phyloP scores from a whole-genome alignment of 495 filamentous ascomycete species.

The Pseudotulostoma volvatum region DNA sequence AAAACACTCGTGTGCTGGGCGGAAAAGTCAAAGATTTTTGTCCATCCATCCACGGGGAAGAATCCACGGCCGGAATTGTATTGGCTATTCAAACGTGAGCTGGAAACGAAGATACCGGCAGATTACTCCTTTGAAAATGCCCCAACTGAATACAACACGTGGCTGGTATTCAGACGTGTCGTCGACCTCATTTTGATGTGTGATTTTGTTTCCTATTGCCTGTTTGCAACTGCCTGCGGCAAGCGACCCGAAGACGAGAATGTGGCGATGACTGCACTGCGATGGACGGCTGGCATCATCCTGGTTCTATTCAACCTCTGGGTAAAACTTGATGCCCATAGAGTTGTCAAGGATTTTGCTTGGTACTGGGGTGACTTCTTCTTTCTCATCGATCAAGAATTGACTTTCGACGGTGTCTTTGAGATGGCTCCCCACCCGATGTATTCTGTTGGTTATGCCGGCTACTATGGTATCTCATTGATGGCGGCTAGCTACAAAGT shows the following conservation, averaged over 20 bases:
- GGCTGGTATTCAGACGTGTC: constrained; percentile 86
- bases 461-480: constrained; percentile 97
- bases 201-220: constrained; percentile 90
- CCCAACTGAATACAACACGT: constrained; percentile 96
- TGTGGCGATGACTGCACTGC: constrained; percentile 44
- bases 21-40: constrained; percentile 68
- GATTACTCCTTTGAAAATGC: constrained; percentile 90
- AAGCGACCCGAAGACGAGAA: constrained; percentile 55
- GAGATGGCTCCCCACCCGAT: constrained; percentile 99
- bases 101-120: constrained; percentile 83
- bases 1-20: constrained; percentile 79
- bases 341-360: constrained; percentile 98
- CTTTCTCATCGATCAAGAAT: constrained; percentile 91
- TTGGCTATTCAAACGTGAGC: constrained; percentile 64
- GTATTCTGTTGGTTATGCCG: constrained; percentile 97
- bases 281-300: constrained; percentile 67
- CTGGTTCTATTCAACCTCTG: constrained; percentile 93
- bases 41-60: constrained; percentile 58
- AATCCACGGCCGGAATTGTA: constrained; percentile 72
- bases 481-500: constrained; percentile 97
- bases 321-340: constrained; percentile 95
- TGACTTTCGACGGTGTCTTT: constrained; percentile 97
- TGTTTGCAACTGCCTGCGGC: constrained; percentile 85
- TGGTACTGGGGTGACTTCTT: constrained; percentile 99
- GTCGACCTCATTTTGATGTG: constrained; percentile 97